Evolutionary conservation across 78 protist genomes (phyloP).

Genomic region (Dictyostelium brefeldianum): DNA sequence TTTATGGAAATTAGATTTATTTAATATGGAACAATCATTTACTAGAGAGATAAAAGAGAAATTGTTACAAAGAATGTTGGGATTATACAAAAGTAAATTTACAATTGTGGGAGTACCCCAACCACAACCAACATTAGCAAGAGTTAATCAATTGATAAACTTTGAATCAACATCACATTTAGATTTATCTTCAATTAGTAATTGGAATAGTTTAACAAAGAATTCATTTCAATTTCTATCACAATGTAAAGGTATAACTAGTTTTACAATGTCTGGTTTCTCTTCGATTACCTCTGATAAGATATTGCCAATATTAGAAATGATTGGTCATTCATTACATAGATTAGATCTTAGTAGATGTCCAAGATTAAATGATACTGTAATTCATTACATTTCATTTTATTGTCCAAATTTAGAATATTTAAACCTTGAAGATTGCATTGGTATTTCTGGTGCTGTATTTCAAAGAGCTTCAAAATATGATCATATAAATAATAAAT

Average conservation of each 20-base stretch:
- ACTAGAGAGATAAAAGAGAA: not conserved
- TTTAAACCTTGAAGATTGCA: slow-evolving; percentile 20
- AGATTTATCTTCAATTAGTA: not conserved
- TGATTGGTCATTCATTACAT: slow-evolving; percentile 8
- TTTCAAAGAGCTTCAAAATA: slow-evolving; percentile 23
- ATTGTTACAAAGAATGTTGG: slow-evolving; percentile 5
- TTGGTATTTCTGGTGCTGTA: slow-evolving; percentile 46
- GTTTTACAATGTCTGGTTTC: not conserved
- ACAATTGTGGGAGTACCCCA: not conserved
- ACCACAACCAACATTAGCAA: slow-evolving; percentile 4
- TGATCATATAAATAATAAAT: not conserved
- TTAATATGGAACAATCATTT: not conserved
- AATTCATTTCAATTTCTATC: not conserved
- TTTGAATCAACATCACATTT: slow-evolving; percentile 3
- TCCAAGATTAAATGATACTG: slow-evolving; percentile 32
- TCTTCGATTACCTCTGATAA: not conserved
- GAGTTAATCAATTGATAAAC: not conserved
- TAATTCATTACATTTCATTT: slow-evolving; percentile 23
- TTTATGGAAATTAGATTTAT: not conserved
- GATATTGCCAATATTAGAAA: not conserved
- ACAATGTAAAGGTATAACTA: not conserved
- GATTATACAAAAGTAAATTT: not conserved
- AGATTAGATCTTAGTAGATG: slow-evolving; percentile 29
- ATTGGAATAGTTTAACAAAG: not conserved
- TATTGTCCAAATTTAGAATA: slow-evolving; percentile 33